Percentiles rank a stretch among this genome's conserved stretches.
Conservation (phyloP, 768 basidiomycete species). For the Panellus pusillus region DNA sequence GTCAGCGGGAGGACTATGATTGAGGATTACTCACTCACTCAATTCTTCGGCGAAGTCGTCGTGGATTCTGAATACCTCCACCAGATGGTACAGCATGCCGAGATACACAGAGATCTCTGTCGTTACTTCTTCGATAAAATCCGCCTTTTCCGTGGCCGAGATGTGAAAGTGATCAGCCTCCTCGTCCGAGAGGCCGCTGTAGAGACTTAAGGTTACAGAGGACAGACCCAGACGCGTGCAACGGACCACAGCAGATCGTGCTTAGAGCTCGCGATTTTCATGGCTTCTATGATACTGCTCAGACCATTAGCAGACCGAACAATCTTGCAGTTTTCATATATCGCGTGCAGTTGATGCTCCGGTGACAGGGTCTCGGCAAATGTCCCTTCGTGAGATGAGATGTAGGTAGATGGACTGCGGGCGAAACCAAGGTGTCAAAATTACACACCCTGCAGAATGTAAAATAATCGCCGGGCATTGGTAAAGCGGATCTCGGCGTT, state of each 20-base stretch:
- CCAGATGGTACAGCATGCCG: constrained; percentile 92
- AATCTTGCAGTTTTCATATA: constrained; percentile 89
- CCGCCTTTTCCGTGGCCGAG: constrained; percentile 65
- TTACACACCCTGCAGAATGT: constrained; percentile 83
- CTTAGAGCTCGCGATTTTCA: constrained; percentile 87
- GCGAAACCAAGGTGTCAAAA: neutral
- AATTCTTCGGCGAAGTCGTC: constrained; percentile 96
- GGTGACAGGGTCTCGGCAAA: constrained; percentile 90
- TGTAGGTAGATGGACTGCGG: neutral
- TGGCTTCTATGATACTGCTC: constrained; percentile 77
- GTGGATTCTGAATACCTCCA: constrained; percentile 91
- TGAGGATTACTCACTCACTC: constrained; percentile 55
- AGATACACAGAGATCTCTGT: constrained; percentile 93
- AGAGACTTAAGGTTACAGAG: constrained; percentile 8
- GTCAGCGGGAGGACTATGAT: constrained; percentile 4
- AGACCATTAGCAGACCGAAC: constrained; percentile 84
- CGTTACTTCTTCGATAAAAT: constrained; percentile 85
- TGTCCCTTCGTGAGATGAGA: constrained; percentile 53
- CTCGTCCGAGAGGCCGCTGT: constrained; percentile 72
- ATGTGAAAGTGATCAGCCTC: constrained; percentile 74
- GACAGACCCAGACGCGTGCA: neutral
- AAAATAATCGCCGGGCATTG: constrained; percentile 84
- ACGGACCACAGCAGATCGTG: constrained; percentile 79
- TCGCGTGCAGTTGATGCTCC: constrained; percentile 94
- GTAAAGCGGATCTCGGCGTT: constrained; percentile 83